phyloP scores from a whole-genome alignment of 257 asterid genomes.

The Rehmannia glutinosa region DNA sequence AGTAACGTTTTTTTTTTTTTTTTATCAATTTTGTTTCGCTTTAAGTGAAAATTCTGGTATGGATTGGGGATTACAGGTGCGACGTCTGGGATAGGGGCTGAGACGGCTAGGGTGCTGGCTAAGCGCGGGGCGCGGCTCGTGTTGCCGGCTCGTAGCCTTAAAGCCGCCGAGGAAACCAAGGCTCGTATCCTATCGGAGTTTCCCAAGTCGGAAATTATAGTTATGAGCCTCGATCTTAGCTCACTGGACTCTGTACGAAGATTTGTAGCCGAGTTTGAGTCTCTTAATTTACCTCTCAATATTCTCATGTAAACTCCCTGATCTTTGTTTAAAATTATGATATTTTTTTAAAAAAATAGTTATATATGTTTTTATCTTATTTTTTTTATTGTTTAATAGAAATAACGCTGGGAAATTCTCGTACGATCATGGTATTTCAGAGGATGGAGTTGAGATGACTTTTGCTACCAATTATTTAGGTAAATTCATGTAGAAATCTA shows the following conservation, averaged over 20 bases:
- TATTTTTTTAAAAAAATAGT: not conserved
- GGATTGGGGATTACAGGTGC: constrained; percentile 44
- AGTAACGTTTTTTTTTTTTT: not conserved
- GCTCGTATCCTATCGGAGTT: constrained; percentile 58
- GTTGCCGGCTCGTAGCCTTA: constrained; percentile 69
- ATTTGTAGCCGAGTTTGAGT: constrained; percentile 61
- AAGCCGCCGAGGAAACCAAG: constrained; percentile 78
- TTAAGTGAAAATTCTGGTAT: too few relatives aligned
- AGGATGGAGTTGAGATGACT: constrained; percentile 96
- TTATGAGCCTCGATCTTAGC: constrained; percentile 86
- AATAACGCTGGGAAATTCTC: constrained; percentile 96
- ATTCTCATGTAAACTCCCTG: constrained; percentile 61
- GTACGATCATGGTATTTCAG: constrained; percentile 68
- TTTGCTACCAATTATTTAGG: constrained; percentile 93
- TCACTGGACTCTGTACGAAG: constrained; percentile 62
- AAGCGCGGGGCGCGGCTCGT: constrained; percentile 81
- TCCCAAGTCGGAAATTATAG: constrained; percentile 62
- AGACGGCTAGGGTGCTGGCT: constrained; percentile 86
- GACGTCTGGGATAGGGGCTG: constrained; percentile 96
- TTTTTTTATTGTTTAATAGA: constrained; percentile 28
- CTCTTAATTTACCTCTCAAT: constrained; percentile 70
- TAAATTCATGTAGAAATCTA: not conserved
- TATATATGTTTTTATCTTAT: not conserved
- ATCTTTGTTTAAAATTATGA: not conserved
- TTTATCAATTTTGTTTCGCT: not conserved